Evolutionary conservation across 73 alveolate species (phyloP).

Genomic region (Paramecium octaurelia): DNA sequence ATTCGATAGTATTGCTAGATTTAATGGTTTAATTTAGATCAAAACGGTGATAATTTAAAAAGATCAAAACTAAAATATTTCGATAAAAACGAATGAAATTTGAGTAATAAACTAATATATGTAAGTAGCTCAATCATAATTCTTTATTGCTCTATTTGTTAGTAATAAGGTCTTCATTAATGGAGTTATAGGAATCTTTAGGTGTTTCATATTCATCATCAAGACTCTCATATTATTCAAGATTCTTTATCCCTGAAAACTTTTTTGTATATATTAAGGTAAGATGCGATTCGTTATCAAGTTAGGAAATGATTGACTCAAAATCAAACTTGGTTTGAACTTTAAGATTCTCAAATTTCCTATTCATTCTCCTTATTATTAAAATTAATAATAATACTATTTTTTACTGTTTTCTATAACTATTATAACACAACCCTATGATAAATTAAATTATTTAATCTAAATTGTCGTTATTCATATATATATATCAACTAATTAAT

Average conservation of each 20-base stretch:
- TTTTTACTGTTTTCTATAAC: neutral
- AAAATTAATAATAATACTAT: neutral
- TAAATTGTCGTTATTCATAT: no score
- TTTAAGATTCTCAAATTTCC: neutral
- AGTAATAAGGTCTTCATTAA: neutral
- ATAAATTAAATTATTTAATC: neutral
- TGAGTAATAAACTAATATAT: neutral
- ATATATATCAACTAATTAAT: neutral
- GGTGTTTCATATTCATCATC: neutral
- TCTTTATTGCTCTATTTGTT: neutral
- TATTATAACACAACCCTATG: neutral
- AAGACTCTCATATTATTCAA: neutral
- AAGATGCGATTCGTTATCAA: neutral
- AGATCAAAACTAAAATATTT: neutral
- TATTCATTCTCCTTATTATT: neutral
- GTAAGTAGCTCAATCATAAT: neutral
- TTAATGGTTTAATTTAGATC: neutral
- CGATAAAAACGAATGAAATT: neutral
- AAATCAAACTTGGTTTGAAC: neutral
- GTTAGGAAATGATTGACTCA: neutral
- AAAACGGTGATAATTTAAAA: neutral
- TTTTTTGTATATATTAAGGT: neutral
- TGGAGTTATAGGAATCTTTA: neutral
- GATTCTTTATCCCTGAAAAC: conserved; percentile 1
- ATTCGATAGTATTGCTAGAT: no score